Base-by-base conservation (phyloP, 2,329 filamentous ascomycete genomes). In the Colletotrichum paranaense region DNA sequence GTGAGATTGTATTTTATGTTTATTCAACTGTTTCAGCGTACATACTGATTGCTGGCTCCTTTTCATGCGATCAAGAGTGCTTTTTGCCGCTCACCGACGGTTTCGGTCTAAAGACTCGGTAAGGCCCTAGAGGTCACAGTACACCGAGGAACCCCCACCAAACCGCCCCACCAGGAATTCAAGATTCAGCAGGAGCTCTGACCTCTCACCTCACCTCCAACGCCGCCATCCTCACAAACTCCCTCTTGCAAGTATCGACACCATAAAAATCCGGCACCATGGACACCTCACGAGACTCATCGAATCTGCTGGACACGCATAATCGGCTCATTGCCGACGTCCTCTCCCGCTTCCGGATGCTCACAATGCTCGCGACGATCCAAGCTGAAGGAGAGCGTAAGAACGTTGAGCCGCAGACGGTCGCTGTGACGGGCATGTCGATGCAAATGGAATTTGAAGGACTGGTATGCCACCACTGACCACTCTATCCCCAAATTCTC, bases 381-480 rank as follows among this genome's bases (percentile, higher is more conserved):
- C 84, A 85, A 52, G 83, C 82, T 22, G 81, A 84, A 28, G 82
- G 79, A 60, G 84, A 84, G 68, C 66, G 68, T 42, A 72, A 72
- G 52, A 83, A 81, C 68, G 81, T 81, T 72, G 84, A 82, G 68
- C 83, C 84, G 0, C 81, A 85, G 65, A 80, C 82, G 73, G 83
- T 85, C 70, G 82, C 84, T 62, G 84, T 86, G 35, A 80, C 82
- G 5, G 82, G 84, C 56, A 82, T 86, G 35, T 83, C 84, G 49
- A 85, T 86, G 80, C 84, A 84, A 78, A 83, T 84, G 76, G 84
- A 86, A 65, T 86, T 86, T 62, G 84, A 86, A 68, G 83, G 83
- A 3, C 76, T 86, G 19, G 84, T 85, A 71, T 12, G 65, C 49
- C 24, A 22, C 24, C 14, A 16, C 35, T 12, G 3, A 32, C 11